Percentiles rank a stretch among this genome's conserved stretches.
These are phyloP conservation scores for Dalechampia spathulata DNA, from an alignment of 441 rosid species.

Conservation along the genomic window DNA sequence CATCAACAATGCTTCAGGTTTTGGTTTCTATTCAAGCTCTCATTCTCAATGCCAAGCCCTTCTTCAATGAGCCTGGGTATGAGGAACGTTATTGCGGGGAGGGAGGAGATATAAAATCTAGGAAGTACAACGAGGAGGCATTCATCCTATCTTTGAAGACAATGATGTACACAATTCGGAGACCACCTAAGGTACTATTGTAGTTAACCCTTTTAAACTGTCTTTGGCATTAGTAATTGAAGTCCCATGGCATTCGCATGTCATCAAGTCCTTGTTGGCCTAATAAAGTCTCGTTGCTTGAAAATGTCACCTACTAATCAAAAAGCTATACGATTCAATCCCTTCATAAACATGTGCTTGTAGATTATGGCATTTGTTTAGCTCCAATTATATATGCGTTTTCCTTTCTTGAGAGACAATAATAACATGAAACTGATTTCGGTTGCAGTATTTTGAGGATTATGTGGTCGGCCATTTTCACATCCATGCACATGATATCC, in stretches of 20 bases:
- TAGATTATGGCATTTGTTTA: no score
- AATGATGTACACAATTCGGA: constrained; percentile 46
- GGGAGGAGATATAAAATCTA: constrained; percentile 30
- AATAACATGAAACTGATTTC: background rate
- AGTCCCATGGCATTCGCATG: no score
- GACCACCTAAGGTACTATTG: constrained; percentile 46
- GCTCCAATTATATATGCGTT: no score
- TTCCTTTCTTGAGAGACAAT: background rate
- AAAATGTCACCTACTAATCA: no score
- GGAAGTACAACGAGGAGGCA: constrained; percentile 33
- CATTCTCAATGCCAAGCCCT: constrained; percentile 47
- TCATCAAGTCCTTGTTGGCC: no score
- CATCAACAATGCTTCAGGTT: constrained; percentile 65
- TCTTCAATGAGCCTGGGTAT: constrained; percentile 59
- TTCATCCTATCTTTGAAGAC: constrained; percentile 53
- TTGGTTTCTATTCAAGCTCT: constrained; percentile 60
- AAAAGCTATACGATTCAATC: no score
- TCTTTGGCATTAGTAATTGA: background rate
- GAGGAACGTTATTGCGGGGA: constrained; percentile 24
- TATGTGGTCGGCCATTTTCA: constrained; percentile 42
- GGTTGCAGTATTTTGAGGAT: constrained; percentile 46
- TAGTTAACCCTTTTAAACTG: background rate
- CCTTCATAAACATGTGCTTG: no score
- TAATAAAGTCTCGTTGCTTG: no score
- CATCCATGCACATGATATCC: constrained; percentile 29